phyloP scores from a whole-genome alignment of 768 basidiomycete genomes.

The Lentinus brumalis region DNA sequence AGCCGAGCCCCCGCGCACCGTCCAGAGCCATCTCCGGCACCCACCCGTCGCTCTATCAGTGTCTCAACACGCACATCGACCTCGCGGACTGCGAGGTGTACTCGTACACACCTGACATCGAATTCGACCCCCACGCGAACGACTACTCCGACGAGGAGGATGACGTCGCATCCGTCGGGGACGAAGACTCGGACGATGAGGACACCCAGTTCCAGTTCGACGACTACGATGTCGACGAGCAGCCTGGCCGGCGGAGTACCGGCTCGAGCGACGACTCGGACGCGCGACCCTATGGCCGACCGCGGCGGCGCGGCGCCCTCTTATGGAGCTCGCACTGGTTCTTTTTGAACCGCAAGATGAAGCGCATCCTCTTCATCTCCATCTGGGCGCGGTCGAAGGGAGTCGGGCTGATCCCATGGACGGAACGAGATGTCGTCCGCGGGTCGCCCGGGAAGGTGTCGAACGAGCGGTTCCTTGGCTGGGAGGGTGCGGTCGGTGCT shows the following conservation, averaged over 20 bases:
- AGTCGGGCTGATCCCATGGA: conserved; percentile 43
- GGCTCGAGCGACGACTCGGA: conserved; percentile 25
- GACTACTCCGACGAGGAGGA: conserved; percentile 81
- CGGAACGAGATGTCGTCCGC: conserved; percentile 37
- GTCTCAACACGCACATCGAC: conserved; percentile 88
- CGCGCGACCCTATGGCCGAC: conserved; percentile 39
- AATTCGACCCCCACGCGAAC: conserved; percentile 91
- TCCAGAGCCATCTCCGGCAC: conserved; percentile 79
- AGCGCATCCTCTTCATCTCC: conserved; percentile 89
- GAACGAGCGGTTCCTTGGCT: conserved; percentile 71
- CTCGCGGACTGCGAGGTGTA: conserved; percentile 94
- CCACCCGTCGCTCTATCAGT: conserved; percentile 84
- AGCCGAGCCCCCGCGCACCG: conserved; percentile 64
- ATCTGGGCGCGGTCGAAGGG: conserved; percentile 84
- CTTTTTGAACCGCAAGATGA: conserved; percentile 91
- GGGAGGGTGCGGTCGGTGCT: conserved; percentile 77
- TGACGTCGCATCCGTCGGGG: conserved; percentile 63
- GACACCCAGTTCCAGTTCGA: conserved; percentile 78
- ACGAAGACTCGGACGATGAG: conserved; percentile 64
- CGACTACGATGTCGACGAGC: conserved; percentile 73
- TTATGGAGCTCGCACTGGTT: conserved; percentile 98
- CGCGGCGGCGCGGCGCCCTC: conserved; percentile 70
- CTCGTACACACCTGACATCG: conserved; percentile 90
- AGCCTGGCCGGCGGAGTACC: conserved; percentile 31
- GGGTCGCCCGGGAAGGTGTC: conserved; percentile 34